phyloP scores from a whole-genome alignment of 176 grass and related monocot genomes.

The Thinopyrum elongatum region DNA sequence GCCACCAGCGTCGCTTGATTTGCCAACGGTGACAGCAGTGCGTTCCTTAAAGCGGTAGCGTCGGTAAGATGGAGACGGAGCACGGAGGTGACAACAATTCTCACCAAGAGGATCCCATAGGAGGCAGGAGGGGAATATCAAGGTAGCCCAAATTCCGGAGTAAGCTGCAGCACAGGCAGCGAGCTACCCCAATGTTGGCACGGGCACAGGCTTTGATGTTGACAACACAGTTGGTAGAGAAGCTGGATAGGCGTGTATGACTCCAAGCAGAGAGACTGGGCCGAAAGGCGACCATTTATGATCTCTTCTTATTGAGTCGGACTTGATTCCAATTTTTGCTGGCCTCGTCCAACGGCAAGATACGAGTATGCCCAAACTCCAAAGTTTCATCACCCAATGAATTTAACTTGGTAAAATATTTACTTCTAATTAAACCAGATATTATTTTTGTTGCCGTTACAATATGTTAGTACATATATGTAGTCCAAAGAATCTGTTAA shows the following conservation, averaged over 20 bases:
- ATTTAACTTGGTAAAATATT: neutral
- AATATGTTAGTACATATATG: neutral
- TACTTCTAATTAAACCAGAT: neutral
- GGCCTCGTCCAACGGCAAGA: neutral
- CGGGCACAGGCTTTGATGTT: neutral
- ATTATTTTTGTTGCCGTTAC: neutral
- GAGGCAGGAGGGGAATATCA: neutral
- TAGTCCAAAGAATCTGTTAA: neutral
- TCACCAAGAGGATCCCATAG: neutral
- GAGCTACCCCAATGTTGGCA: neutral
- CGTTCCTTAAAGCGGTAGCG: neutral
- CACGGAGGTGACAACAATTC: neutral
- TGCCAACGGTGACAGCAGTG: neutral
- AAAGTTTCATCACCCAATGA: neutral
- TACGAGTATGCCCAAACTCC: slow-evolving; percentile 14
- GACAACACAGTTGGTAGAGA: neutral
- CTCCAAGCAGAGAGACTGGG: neutral
- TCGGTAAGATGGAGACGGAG: neutral
- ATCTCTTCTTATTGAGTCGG: neutral
- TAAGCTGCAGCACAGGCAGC: neutral
- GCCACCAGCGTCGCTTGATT: neutral
- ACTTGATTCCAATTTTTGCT: neutral
- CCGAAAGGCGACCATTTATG: neutral
- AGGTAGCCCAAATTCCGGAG: neutral
- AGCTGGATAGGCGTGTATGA: neutral